Percentiles rank a stretch among this genome's conserved stretches.
Evolutionary conservation across 2,329 filamentous ascomycete genomes (phyloP).

Genomic region (Trematosphaeria pertusa): DNA sequence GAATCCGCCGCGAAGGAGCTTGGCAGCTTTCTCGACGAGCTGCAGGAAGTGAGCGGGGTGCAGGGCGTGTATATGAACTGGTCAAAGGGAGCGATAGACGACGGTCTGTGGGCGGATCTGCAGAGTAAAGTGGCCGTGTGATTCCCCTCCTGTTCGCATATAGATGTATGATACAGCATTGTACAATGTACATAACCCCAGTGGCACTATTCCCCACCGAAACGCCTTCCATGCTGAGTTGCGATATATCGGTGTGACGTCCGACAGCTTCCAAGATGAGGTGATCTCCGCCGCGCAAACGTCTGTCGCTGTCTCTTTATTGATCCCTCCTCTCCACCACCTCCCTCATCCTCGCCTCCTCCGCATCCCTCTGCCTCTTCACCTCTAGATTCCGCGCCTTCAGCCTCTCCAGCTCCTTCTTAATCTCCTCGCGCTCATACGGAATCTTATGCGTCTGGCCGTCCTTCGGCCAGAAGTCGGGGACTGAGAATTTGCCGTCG

Average conservation of each 20-base stretch:
- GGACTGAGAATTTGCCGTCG: conserved; percentile 81
- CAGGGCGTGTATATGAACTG: conserved; percentile 81
- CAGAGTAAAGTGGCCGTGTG: conserved; percentile 44
- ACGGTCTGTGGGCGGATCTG: conserved; percentile 49
- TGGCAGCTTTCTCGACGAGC: conserved; percentile 62
- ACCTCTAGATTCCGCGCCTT: conserved; percentile 58
- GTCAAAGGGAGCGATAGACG: conserved; percentile 48
- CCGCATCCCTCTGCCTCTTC: conserved; percentile 55
- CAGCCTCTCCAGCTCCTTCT: conserved; percentile 77
- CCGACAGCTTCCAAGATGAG: not conserved
- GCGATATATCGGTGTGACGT: not conserved
- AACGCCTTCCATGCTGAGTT: conserved; percentile 28
- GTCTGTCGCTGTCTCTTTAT: conserved; percentile 4
- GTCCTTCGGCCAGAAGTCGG: conserved; percentile 90
- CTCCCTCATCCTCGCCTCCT: conserved; percentile 32
- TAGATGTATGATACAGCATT: conserved; percentile 35
- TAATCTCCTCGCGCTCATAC: conserved; percentile 80
- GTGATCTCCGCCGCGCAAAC: not conserved
- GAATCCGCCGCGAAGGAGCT: conserved; percentile 64
- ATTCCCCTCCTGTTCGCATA: conserved; percentile 21
- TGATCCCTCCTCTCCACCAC: conserved; percentile 24
- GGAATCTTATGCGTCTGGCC: conserved; percentile 80
- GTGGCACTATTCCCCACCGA: conserved; percentile 7
- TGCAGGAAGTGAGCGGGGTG: conserved; percentile 77
- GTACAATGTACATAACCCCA: conserved; percentile 27